Conservation (phyloP, 306 rosid genomes). For the Pterocarpus macrocarpus region DNA sequence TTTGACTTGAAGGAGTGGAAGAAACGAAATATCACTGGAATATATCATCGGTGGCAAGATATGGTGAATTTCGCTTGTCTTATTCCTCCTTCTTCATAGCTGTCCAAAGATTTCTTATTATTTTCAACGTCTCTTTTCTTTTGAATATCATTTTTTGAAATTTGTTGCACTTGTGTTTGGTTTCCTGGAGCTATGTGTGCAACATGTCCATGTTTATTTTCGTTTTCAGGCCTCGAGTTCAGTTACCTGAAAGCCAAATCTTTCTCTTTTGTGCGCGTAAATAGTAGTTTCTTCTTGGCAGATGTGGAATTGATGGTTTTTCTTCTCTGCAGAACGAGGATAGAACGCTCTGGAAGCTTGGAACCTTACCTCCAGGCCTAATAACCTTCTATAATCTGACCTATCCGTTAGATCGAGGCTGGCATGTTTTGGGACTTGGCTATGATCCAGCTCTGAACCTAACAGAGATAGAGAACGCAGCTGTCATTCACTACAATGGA, state of each 20-base stretch:
- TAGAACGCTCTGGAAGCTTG: constrained; percentile 98
- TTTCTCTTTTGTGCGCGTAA: constrained; percentile 13
- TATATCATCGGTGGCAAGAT: constrained; percentile 97
- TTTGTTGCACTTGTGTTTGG: constrained; percentile 10
- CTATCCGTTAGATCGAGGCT: constrained; percentile 78
- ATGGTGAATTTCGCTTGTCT: constrained; percentile 61
- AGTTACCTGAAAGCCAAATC: constrained; percentile 23
- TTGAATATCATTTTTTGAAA: constrained; percentile 35
- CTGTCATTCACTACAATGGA: constrained; percentile 96
- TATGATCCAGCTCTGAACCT: constrained; percentile 92
- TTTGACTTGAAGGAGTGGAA: constrained; percentile 98
- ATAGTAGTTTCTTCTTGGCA: constrained; percentile 28
- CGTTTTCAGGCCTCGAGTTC: constrained; percentile 8
- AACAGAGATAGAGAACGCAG: constrained; percentile 83
- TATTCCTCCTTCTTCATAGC: constrained; percentile 20
- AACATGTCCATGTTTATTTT: constrained; percentile 5
- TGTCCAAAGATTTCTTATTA: background rate
- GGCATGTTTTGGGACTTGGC: constrained; percentile 98
- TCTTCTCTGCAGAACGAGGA: constrained; percentile 81
- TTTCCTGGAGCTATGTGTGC: constrained; percentile 8
- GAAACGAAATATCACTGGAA: constrained; percentile 87
- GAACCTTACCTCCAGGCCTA: constrained; percentile 91
- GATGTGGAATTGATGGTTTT: constrained; percentile 45
- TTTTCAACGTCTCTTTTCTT: constrained; percentile 8
- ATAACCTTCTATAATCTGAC: constrained; percentile 93